These are phyloP conservation scores for Camelina neglecta DNA, from an alignment of 345 rosid species.

Conservation along the genomic window DNA sequence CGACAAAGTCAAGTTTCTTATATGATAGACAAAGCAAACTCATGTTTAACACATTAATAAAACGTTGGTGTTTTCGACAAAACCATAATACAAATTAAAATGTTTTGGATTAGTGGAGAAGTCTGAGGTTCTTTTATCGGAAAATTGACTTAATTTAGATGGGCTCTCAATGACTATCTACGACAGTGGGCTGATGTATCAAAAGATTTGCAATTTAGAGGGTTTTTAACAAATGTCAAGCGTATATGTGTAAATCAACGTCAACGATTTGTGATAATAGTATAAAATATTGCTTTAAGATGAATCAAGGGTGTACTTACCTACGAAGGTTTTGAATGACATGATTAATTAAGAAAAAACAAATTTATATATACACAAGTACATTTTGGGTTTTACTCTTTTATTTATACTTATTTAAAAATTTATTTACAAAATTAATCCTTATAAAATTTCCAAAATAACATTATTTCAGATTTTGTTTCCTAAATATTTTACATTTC, in stretches of 20 bases:
- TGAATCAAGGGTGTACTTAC: background rate
- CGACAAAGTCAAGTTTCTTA: no score
- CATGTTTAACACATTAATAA: no score
- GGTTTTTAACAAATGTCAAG: background rate
- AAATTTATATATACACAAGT: background rate
- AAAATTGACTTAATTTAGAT: background rate
- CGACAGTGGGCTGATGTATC: background rate
- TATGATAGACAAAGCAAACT: no score
- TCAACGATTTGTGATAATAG: background rate
- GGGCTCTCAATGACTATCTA: background rate
- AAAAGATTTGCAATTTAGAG: background rate
- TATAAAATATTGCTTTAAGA: background rate
- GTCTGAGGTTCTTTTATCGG: background rate
- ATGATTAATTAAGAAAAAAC: background rate
- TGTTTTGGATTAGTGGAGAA: background rate
- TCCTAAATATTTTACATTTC: no score
- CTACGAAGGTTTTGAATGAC: conserved; percentile 11
- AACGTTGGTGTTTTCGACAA: background rate
- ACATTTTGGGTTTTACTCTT: no score
- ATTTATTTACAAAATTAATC: no score
- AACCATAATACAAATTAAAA: background rate
- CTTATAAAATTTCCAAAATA: no score
- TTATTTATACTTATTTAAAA: no score
- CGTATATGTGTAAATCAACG: background rate
- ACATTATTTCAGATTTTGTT: no score